Percentiles rank a stretch among this genome's conserved stretches.
Evolutionary conservation across 352 stramenopile species (phyloP).

Genomic region (Phytophthora cactorum): DNA sequence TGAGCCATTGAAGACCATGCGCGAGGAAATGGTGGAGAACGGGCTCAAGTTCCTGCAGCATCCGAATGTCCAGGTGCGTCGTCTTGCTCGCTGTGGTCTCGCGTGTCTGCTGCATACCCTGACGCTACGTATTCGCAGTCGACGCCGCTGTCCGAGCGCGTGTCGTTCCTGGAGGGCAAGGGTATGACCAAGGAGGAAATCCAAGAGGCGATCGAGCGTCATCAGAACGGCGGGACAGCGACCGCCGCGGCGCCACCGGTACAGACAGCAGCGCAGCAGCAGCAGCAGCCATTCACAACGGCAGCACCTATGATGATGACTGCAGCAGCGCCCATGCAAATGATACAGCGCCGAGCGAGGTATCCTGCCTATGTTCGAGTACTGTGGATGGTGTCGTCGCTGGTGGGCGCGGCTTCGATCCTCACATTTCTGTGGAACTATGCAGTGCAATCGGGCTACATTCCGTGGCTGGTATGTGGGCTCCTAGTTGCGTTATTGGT

Average conservation of each 20-base stretch:
- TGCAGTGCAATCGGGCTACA: constrained; percentile 68
- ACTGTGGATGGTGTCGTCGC: constrained; percentile 73
- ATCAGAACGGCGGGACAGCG: constrained; percentile 42
- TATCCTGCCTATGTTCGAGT: constrained; percentile 71
- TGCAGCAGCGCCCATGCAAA: constrained; percentile 52
- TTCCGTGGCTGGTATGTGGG: constrained; percentile 60
- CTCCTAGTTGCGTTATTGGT: neutral
- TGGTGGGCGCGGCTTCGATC: constrained; percentile 73
- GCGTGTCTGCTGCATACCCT: neutral
- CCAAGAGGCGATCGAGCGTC: constrained; percentile 75
- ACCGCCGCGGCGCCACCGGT: neutral
- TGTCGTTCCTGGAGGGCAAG: constrained; percentile 84
- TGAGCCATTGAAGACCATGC: constrained; percentile 29
- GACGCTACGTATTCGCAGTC: constrained; percentile 20
- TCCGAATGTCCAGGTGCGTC: constrained; percentile 74
- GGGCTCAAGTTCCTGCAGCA: constrained; percentile 85
- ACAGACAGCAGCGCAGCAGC: constrained; percentile 7
- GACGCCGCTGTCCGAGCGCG: constrained; percentile 77
- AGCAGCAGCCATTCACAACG: constrained; percentile 5
- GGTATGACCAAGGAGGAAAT: constrained; percentile 85
- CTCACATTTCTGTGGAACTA: constrained; percentile 82
- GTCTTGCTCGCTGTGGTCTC: neutral
- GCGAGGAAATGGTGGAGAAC: constrained; percentile 80
- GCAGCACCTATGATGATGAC: constrained; percentile 54
- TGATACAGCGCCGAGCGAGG: constrained; percentile 40